These are phyloP conservation scores for Saussurea involucrata DNA, from an alignment of 129 eudicot genomes.

Conservation along the genomic window DNA sequence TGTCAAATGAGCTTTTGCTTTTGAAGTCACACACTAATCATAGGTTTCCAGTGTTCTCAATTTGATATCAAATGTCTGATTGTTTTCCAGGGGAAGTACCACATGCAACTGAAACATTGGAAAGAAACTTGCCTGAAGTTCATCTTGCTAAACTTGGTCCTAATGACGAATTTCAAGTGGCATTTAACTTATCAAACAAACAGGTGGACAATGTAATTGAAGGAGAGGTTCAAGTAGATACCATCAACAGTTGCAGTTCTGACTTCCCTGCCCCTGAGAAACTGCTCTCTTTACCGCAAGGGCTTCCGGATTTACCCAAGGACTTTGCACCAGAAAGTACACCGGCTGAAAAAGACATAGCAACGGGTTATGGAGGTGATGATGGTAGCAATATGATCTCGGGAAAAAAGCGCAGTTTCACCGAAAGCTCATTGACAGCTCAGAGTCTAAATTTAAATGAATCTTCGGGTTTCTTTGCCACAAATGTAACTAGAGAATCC, in stretches of 20 bases:
- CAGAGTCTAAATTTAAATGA: constrained; percentile 60
- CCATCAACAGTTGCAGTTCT: constrained; percentile 19
- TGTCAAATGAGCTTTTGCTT: constrained; percentile 18
- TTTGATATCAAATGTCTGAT: constrained; percentile 16
- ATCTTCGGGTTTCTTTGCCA: constrained; percentile 42
- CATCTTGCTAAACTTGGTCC: constrained; percentile 26
- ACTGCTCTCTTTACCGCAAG: constrained; percentile 51
- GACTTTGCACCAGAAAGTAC: constrained; percentile 43
- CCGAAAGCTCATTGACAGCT: constrained; percentile 70
- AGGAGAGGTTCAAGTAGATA: constrained; percentile 27
- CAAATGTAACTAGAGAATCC: constrained; percentile 43
- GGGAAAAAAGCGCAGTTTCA: constrained; percentile 74
- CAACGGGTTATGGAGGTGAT: constrained; percentile 37
- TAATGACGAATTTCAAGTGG: constrained; percentile 21
- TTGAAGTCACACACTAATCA: background rate
- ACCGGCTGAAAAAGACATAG: constrained; percentile 33
- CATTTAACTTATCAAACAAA: constrained; percentile 17
- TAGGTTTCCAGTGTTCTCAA: background rate
- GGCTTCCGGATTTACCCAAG: constrained; percentile 28
- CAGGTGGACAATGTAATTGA: constrained; percentile 22
- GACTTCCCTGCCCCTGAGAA: constrained; percentile 76
- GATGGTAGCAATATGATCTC: constrained; percentile 37
- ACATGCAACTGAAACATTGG: constrained; percentile 28
- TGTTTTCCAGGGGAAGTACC: constrained; percentile 36
- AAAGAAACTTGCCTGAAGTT: constrained; percentile 32